These are phyloP conservation scores for Solioccasus polychromus DNA, from an alignment of 768 basidiomycete genomes.

Conservation along the genomic window DNA sequence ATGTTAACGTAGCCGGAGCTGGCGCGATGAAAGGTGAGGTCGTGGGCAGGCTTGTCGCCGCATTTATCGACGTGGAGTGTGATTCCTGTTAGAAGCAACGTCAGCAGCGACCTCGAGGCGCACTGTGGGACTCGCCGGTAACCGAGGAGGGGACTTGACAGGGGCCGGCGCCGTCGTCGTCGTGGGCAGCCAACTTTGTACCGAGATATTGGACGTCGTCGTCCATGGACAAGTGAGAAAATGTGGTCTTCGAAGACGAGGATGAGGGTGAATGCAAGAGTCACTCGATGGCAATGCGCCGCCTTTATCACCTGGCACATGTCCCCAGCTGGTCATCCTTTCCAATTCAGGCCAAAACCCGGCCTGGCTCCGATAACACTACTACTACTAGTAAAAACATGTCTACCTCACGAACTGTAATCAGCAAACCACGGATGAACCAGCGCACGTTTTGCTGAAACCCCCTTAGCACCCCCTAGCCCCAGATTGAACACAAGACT, in stretches of 20 bases:
- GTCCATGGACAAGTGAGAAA: slow-evolving; percentile 37
- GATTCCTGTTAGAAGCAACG: slow-evolving; percentile 44
- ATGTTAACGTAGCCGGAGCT: slow-evolving; percentile 54
- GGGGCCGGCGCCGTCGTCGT: slow-evolving; percentile 29
- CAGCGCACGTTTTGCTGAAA: slow-evolving; percentile 55
- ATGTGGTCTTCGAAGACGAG: no score
- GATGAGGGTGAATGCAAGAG: slow-evolving; percentile 16
- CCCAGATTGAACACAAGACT: slow-evolving; percentile 16
- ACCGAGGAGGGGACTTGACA: slow-evolving; percentile 30
- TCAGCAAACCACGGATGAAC: slow-evolving; percentile 50
- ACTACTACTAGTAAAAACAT: no score
- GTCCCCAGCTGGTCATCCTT: slow-evolving; percentile 21
- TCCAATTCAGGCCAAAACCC: slow-evolving; percentile 26
- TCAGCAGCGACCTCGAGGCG: slow-evolving; percentile 12
- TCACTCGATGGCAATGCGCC: slow-evolving; percentile 33
- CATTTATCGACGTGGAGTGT: slow-evolving; percentile 55
- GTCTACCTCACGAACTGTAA: slow-evolving; percentile 36
- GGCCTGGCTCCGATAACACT: slow-evolving; percentile 13
- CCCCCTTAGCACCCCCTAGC: slow-evolving; percentile 1
- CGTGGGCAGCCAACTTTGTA: slow-evolving; percentile 32
- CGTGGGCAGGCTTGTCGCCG: slow-evolving; percentile 42
- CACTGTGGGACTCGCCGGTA: slow-evolving; percentile 41
- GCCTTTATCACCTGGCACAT: slow-evolving; percentile 27
- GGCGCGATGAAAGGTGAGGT: slow-evolving; percentile 51
- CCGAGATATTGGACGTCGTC: slow-evolving; percentile 65